Base-by-base conservation (phyloP, 163 green algal genomes). In the Scenedesmus sp. region DNA sequence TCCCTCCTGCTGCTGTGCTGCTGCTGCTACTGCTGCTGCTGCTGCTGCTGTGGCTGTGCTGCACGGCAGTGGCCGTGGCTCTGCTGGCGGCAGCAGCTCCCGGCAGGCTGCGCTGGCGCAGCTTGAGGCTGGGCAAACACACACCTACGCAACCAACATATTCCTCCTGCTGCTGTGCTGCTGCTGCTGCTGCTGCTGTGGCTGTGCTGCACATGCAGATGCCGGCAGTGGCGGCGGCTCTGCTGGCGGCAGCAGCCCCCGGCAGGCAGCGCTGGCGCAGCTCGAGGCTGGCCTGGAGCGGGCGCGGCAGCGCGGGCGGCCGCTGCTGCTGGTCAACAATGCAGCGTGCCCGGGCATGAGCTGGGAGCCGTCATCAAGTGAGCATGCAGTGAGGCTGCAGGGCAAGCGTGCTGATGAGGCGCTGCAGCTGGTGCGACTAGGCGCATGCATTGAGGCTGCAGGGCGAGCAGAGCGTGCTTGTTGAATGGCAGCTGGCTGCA, bases 271-370 rank as follows among this genome's bases (percentile, higher is more conserved):
- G 4, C 59, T 87, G 87, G 87, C 81, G 13, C 56, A 70, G n/a
- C 81, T 91, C 4, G 87, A 91, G 87, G 74, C 26, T 52, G 87
- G 18, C 6, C 26, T 87, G 52, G 94, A 94, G 12, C 92, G 92
- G 1, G 94, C 94, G 4, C 79, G 86, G 4, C 87, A 73, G 34
- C 79, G 84, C 7, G 93, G 95, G 52, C 64, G 86, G 8, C 92
- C 93, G 52, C 89, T 96, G 85, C 83, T 97, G 73, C 57, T 91
- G 74, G 87, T 84, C 4, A 57, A 66, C 85, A 82, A 56, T 34
- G 62, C 55, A 16, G 62, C 55, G 2, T 79, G 84, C 62, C 87
- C 87, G 2, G n/a, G 26, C 57, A 62, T 91, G 56, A 26, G 10
- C 26, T 91, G 87, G 87, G 87, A 91, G 57, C 76, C 87, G 26